phyloP scores from a whole-genome alignment of 1,284 basidiomycete genomes.

The Cryptococcus sp. region DNA sequence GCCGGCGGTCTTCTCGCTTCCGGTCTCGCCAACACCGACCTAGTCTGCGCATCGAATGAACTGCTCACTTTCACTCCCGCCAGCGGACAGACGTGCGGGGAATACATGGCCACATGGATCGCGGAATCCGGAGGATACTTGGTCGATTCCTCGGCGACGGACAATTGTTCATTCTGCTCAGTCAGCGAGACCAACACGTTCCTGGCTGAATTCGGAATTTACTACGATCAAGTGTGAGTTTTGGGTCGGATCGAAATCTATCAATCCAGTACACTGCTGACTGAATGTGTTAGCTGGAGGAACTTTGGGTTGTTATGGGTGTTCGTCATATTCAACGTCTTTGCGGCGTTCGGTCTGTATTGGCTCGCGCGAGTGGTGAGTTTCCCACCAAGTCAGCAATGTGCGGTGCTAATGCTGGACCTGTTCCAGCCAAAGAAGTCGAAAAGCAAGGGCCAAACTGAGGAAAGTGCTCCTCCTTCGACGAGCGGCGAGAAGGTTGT shows the following conservation, averaged over 20 bases:
- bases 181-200: constrained; percentile 61
- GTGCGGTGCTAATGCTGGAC: too few relatives aligned
- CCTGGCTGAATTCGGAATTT: constrained; percentile 62
- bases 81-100: constrained; percentile 52
- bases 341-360: constrained; percentile 46
- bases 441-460: too few relatives aligned
- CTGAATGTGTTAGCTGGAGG: constrained; percentile 57
- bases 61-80: constrained; percentile 50
- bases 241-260: too few relatives aligned
- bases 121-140: constrained; percentile 49
- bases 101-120: constrained; percentile 52
- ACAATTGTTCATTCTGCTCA: constrained; percentile 54
- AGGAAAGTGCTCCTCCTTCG: too few relatives aligned
- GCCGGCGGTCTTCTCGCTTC: constrained; percentile 53
- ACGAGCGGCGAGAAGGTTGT: too few relatives aligned
- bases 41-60: constrained; percentile 54
- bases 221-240: constrained; percentile 56
- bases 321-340: constrained; percentile 64
- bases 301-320: constrained; percentile 66
- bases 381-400: not conserved
- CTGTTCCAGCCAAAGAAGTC: too few relatives aligned
- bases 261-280: constrained; percentile 1
- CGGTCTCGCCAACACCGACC: constrained; percentile 44
- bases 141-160: constrained; percentile 34
- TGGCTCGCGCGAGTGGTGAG: constrained; percentile 48